phyloP scores from a whole-genome alignment of 2,329 filamentous ascomycete species.

The Penicillium olsonii region DNA sequence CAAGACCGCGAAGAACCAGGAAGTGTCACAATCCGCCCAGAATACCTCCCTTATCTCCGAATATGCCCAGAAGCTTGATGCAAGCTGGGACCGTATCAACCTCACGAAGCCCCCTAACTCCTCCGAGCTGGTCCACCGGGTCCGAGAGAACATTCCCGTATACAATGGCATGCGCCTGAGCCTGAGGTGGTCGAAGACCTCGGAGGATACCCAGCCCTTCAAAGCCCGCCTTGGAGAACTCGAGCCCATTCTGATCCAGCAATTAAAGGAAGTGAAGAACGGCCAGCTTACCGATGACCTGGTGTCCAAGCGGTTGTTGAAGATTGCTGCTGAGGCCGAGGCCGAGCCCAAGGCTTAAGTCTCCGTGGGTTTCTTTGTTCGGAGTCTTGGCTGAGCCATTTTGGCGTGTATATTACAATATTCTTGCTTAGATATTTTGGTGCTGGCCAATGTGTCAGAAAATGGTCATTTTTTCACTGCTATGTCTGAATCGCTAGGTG shows the following conservation, averaged over 20 bases:
- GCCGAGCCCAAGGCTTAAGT: slow-evolving; percentile 1
- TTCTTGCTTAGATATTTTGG: slow-evolving; percentile 17
- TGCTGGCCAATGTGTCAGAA: slow-evolving; percentile 21
- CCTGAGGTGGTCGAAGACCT: slow-evolving; percentile 11
- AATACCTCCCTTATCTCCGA: slow-evolving; percentile 37
- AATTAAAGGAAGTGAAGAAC: slow-evolving; percentile 47
- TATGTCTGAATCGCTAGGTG: slow-evolving; percentile 1
- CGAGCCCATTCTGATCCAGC: neutral
- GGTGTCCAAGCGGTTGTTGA: slow-evolving; percentile 27
- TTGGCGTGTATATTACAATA: slow-evolving; percentile 25
- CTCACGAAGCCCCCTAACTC: slow-evolving; percentile 19
- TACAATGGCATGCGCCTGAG: slow-evolving; percentile 46
- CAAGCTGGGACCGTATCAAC: slow-evolving; percentile 31
- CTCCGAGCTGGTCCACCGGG: slow-evolving; percentile 6
- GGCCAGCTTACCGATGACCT: slow-evolving; percentile 1
- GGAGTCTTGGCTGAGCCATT: slow-evolving; percentile 8
- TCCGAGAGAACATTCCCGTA: slow-evolving; percentile 39
- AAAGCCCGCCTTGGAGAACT: neutral
- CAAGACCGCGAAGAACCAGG: slow-evolving; percentile 31
- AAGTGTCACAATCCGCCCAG: slow-evolving; percentile 30
- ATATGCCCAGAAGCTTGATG: slow-evolving; percentile 42
- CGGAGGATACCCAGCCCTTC: neutral
- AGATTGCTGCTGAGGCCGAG: neutral
- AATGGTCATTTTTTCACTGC: slow-evolving; percentile 14
- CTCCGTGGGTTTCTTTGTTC: slow-evolving; percentile 1